Percentiles rank a stretch among this genome's conserved stretches.
Conservation (phyloP, 768 basidiomycete species). For the Mycena epipterygia region DNA sequence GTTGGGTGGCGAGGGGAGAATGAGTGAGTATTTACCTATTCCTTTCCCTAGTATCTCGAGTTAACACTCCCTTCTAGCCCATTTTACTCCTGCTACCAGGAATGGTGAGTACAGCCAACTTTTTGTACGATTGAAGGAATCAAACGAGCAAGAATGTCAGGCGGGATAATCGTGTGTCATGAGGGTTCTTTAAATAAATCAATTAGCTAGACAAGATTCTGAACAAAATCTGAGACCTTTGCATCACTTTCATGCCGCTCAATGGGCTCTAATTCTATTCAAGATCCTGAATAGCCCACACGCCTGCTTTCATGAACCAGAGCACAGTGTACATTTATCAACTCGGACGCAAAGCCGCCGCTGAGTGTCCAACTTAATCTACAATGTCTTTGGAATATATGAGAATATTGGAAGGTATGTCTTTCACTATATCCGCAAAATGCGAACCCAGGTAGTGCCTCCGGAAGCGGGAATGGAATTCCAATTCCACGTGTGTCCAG, state of each 20-base stretch:
- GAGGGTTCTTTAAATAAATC: constrained; percentile 21
- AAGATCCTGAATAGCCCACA: constrained; percentile 9
- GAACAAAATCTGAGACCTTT: constrained; percentile 20
- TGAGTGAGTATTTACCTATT: constrained; percentile 20
- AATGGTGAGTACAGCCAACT: constrained; percentile 15
- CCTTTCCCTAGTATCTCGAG: constrained; percentile 21
- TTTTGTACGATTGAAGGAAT: constrained; percentile 17
- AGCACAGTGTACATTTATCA: constrained; percentile 12
- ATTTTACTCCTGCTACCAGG: constrained; percentile 23
- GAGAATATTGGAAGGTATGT: too few relatives aligned
- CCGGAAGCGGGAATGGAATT: too few relatives aligned
- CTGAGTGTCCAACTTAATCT: too few relatives aligned
- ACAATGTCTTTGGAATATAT: constrained; percentile 5
- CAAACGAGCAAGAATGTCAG: constrained; percentile 20
- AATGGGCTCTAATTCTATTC: constrained; percentile 8
- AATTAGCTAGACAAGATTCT: too few relatives aligned
- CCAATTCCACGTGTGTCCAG: too few relatives aligned
- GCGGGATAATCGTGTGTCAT: constrained; percentile 16
- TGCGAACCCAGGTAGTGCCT: too few relatives aligned
- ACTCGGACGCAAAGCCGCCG: constrained; percentile 12
- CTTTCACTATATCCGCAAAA: too few relatives aligned
- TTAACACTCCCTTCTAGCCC: constrained; percentile 23
- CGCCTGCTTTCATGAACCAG: constrained; percentile 14
- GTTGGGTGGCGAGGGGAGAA: constrained; percentile 23
- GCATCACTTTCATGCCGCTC: constrained; percentile 3